A percentile compares a stretch with the other conserved stretches of the same genome.
Conservation (phyloP, 2,329 filamentous ascomycete genomes). For the Hymenoscyphus fraxineus region DNA sequence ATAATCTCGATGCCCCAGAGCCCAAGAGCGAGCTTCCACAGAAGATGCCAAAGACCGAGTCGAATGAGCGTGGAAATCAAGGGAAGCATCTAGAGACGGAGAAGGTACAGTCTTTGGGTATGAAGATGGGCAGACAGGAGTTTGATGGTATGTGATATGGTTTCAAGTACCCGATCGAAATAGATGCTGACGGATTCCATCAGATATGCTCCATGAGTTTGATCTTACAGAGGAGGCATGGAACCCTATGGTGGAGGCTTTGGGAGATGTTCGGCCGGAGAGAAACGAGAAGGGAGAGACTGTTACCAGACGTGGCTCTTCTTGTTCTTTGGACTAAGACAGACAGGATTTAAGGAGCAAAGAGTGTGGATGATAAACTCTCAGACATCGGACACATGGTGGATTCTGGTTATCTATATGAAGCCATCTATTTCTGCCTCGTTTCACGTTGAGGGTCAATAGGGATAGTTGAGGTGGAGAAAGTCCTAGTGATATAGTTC, state of each 20-base stretch:
- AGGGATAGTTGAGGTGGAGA: no score
- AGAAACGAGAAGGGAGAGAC: background rate
- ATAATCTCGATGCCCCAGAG: background rate
- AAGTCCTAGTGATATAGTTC: no score
- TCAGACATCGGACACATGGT: background rate
- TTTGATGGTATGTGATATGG: background rate
- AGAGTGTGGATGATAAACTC: background rate
- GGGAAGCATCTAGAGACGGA: background rate
- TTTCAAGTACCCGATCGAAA: background rate
- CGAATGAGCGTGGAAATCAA: background rate
- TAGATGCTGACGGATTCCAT: background rate
- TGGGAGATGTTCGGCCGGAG: background rate
- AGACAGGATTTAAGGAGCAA: background rate
- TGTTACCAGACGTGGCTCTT: background rate
- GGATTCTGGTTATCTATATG: background rate
- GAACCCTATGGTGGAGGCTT: background rate
- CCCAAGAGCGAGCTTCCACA: background rate
- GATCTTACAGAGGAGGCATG: background rate
- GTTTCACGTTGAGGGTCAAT: no score
- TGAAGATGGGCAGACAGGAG: background rate
- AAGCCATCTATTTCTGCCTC: no score
- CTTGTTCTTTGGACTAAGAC: background rate
- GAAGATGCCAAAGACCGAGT: background rate
- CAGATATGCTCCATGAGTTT: background rate
- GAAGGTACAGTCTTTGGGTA: background rate